Evolutionary conservation across 2,329 filamentous ascomycete species (phyloP).

Genomic region (Colletotrichum costaricense): DNA sequence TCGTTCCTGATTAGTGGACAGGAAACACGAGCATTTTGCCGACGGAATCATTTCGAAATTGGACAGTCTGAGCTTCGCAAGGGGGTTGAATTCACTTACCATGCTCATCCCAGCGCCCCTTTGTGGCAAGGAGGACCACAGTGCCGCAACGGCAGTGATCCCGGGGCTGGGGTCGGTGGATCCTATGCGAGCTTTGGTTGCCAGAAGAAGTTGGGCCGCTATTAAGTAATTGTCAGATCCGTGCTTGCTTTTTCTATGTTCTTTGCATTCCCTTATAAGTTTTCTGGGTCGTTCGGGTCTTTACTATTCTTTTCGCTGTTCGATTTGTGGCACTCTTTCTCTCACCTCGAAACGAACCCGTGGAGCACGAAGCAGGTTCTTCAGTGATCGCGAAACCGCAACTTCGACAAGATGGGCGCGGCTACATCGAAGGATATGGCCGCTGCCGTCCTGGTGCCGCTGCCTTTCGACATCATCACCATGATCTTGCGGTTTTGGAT

Average conservation of each 20-base stretch:
- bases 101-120: slow-evolving; percentile 1
- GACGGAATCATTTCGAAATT: slow-evolving; percentile 4
- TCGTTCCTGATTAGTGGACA: neutral
- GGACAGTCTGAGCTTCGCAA: neutral
- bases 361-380: slow-evolving; percentile 28
- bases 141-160: slow-evolving; percentile 11
- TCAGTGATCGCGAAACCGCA: neutral
- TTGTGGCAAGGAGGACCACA: slow-evolving; percentile 11
- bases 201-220: slow-evolving; percentile 14
- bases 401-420: slow-evolving; percentile 17
- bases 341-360: neutral
- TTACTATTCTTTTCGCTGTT: neutral
- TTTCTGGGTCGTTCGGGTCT: slow-evolving; percentile 1
- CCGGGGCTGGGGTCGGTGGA: slow-evolving; percentile 15
- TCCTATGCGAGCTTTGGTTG: neutral
- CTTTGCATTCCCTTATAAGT: neutral
- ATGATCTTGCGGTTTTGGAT: slow-evolving; percentile 26
- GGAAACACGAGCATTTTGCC: neutral
- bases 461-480: slow-evolving; percentile 20
- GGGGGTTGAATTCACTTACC: slow-evolving; percentile 4
- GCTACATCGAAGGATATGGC: slow-evolving; percentile 33
- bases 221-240: slow-evolving; percentile 18
- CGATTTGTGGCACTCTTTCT: slow-evolving; percentile 1
- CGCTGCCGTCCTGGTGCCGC: slow-evolving; percentile 23
- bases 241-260: neutral